Conservation (phyloP, 2,329 filamentous ascomycete species). For the Myriosclerotinia scirpicola region DNA sequence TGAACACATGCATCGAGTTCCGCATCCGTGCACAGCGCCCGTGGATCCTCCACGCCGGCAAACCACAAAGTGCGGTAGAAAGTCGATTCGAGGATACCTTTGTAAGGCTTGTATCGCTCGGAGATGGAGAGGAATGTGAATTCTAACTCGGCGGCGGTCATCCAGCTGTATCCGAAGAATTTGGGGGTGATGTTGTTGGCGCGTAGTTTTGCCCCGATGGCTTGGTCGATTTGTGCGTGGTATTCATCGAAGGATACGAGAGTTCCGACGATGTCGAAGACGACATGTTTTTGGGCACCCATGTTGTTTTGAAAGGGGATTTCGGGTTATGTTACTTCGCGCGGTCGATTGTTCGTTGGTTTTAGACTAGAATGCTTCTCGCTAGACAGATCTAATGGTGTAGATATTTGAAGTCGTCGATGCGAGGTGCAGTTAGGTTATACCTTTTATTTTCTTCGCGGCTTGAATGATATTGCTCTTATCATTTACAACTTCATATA, state of each 20-base stretch:
- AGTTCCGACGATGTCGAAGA: constrained; percentile 54
- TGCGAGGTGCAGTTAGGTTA: not conserved
- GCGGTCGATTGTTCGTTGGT: not conserved
- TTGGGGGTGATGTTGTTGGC: constrained; percentile 44
- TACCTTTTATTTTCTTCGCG: not conserved
- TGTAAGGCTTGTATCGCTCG: constrained; percentile 46
- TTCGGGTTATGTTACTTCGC: not conserved
- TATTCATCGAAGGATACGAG: constrained; percentile 48
- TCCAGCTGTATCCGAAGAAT: constrained; percentile 49
- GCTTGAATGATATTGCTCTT: not conserved
- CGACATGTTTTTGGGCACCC: constrained; percentile 44
- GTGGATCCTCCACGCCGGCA: constrained; percentile 47
- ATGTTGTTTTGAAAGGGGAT: not conserved
- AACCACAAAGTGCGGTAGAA: constrained; percentile 52
- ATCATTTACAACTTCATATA: not conserved
- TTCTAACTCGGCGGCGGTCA: constrained; percentile 49
- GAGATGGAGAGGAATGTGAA: constrained; percentile 51
- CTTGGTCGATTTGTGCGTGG: constrained; percentile 44
- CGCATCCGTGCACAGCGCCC: constrained; percentile 45
- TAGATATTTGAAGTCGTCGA: not conserved
- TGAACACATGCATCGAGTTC: constrained; percentile 45
- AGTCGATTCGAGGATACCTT: constrained; percentile 45
- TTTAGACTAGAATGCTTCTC: not conserved
- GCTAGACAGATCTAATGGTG: not conserved
- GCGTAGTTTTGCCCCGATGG: constrained; percentile 46